phyloP scores from a whole-genome alignment of 2,329 filamentous ascomycete genomes.

The Trichoderma lentiforme region DNA sequence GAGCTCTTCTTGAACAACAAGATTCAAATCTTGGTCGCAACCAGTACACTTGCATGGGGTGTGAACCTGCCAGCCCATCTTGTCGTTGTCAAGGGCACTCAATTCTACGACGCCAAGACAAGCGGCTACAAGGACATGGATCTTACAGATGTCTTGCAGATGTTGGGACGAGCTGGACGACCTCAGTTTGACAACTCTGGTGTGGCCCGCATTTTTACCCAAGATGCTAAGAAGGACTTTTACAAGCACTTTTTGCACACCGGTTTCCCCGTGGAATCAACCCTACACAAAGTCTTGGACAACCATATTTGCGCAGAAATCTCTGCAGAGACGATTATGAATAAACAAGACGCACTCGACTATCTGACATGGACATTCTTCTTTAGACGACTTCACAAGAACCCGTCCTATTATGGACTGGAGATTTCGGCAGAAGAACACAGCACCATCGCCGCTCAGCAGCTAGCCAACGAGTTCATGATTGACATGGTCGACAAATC shows the following conservation, averaged over 20 bases:
- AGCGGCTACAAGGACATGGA: slow-evolving; percentile 99
- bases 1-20: slow-evolving; percentile 97
- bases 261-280: slow-evolving; percentile 95
- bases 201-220: slow-evolving; percentile 94
- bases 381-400: slow-evolving; percentile 95
- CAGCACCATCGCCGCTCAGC: slow-evolving; percentile 79
- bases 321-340: slow-evolving; percentile 85
- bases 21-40: slow-evolving; percentile 94
- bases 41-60: slow-evolving; percentile 95
- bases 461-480: slow-evolving; percentile 91
- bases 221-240: slow-evolving; percentile 96
- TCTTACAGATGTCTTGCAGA: slow-evolving; percentile 93
- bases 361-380: slow-evolving; percentile 99
- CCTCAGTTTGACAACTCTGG: slow-evolving; percentile 96
- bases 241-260: slow-evolving; percentile 99
- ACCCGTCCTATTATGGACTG: slow-evolving; percentile 95
- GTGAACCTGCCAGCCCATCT: slow-evolving; percentile 96
- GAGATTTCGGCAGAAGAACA: slow-evolving; percentile 92
- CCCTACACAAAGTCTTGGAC: slow-evolving; percentile 91
- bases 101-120: slow-evolving; percentile 96
- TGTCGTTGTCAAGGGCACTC: slow-evolving; percentile 96
- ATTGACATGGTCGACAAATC: slow-evolving; percentile 87
- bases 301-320: slow-evolving; percentile 96
- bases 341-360: slow-evolving; percentile 95
- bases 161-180: slow-evolving; percentile 91